Conservation (phyloP, 352 stramenopile species). For the Globisporangium rhizosaccharum region DNA sequence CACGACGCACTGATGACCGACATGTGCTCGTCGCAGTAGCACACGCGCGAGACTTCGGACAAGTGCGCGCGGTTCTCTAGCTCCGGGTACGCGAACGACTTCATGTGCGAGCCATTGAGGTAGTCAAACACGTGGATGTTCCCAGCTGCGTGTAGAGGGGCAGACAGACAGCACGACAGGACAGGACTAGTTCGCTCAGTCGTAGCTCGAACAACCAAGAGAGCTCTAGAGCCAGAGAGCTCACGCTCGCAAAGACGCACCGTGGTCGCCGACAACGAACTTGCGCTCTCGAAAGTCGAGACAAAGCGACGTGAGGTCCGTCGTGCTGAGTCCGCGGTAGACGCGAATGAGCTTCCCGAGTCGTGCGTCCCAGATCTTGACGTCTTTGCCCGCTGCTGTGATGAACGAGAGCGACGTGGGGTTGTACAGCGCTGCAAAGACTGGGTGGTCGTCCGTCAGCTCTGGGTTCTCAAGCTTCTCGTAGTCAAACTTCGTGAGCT, state of each 20-base stretch:
- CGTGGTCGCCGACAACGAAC: constrained; percentile 82
- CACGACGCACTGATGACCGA: constrained; percentile 79
- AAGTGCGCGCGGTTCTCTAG: constrained; percentile 55
- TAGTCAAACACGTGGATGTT: constrained; percentile 85
- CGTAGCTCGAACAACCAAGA: not conserved
- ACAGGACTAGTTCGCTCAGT: not conserved
- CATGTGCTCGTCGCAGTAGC: constrained; percentile 84
- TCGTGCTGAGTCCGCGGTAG: constrained; percentile 63
- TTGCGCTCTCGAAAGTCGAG: constrained; percentile 83
- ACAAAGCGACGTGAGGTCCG: constrained; percentile 73
- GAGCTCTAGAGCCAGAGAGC: not conserved
- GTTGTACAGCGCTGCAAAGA: constrained; percentile 83
- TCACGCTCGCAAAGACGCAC: constrained; percentile 9
- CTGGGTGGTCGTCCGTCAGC: constrained; percentile 77
- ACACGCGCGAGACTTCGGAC: constrained; percentile 70
- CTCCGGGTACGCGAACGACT: constrained; percentile 74
- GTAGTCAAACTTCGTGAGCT: constrained; percentile 83
- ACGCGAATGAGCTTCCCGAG: constrained; percentile 74
- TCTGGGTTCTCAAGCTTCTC: constrained; percentile 84
- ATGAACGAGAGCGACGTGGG: constrained; percentile 84
- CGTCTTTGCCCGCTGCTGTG: constrained; percentile 64
- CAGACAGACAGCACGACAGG: not conserved
- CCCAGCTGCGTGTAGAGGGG: constrained; percentile 26
- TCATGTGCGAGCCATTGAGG: constrained; percentile 84
- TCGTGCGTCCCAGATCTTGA: constrained; percentile 88